Evolutionary conservation across 1,284 basidiomycete genomes (phyloP), one percentile per base, ranked within the genome.

Genomic region (Apiotrichum brassicae): DNA sequence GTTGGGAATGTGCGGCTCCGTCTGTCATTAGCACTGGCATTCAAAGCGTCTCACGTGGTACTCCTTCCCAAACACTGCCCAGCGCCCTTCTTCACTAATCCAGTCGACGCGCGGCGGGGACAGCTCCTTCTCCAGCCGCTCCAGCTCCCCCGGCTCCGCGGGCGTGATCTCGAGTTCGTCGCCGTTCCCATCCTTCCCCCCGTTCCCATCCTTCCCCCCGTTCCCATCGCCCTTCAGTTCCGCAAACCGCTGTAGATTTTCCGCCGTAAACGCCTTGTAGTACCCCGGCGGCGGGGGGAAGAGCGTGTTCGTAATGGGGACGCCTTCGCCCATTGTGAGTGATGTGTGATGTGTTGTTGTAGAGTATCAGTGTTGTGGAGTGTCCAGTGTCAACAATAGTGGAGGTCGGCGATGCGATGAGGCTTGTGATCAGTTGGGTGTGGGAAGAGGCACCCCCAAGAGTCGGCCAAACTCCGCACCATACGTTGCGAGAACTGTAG

Each of bases 211-310:
- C 41, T 14, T 6, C n/a, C n/a, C n/a, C n/a, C n/a, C n/a, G n/a
- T n/a, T n/a, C n/a, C n/a, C n/a, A n/a, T n/a, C 44, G 2, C n/a
- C 25, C 18, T 14, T 8, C 25, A 63, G 45, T 28, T 48, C 34
- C 6, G 62, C 56, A 34, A 59, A 56, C 28, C 60, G 56, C 13
- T 47, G 46, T 2, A 66, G 40, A 24, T 59, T 58, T 3, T 50
- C 58, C 11, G 59, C 43, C 4, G 66, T 66, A 53, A 53, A 71
- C 11, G 56, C 54, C 43, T 64, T 64, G 55, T 63, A 72, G 58
- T 61, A 68, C 4, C 52, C 53, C 0, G 70, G 70, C 6, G 70
- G 70, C 5, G 70, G 70, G 0, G 70, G 70, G 46, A 70, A 72
- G 51, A 72, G 61, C 8, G 68, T 70, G 49, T 72, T 72, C 24